Evolutionary conservation across 306 rosid species (phyloP).

Genomic region (Medicago lupulina): DNA sequence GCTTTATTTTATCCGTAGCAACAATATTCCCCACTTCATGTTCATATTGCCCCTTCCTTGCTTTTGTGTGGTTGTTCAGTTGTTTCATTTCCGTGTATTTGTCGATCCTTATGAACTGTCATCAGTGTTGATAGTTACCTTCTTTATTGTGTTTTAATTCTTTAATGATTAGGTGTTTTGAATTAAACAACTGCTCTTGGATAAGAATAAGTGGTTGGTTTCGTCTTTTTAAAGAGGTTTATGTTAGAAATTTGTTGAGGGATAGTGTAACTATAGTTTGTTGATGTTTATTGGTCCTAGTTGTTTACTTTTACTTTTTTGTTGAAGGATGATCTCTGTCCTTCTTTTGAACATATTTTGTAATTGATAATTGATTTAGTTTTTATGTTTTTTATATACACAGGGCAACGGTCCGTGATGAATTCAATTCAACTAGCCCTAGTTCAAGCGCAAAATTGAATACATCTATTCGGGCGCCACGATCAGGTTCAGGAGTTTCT

Average conservation of each 20-base stretch:
- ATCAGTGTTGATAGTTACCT: constrained; percentile 1
- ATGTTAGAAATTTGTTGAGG: constrained; percentile 8
- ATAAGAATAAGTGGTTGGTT: constrained; percentile 10
- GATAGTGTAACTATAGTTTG: constrained; percentile 5
- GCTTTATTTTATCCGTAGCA: constrained; percentile 19
- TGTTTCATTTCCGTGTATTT: constrained; percentile 17
- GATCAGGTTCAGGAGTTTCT: constrained; percentile 67
- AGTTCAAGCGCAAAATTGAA: constrained; percentile 62
- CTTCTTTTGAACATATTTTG: not conserved
- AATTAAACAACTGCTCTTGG: constrained; percentile 11
- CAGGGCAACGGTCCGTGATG: constrained; percentile 75
- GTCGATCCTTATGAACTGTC: constrained; percentile 10
- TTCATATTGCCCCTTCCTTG: constrained; percentile 3
- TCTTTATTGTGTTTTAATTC: not conserved
- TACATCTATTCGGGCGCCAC: constrained; percentile 78
- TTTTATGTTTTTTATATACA: constrained; percentile 34
- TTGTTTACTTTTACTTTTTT: constrained; percentile 5
- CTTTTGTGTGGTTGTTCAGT: constrained; percentile 23
- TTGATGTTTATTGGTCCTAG: constrained; percentile 22
- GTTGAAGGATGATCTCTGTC: constrained; percentile 17
- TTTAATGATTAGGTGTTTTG: constrained; percentile 23
- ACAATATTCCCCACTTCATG: not conserved
- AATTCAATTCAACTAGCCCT: constrained; percentile 72
- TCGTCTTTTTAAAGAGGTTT: constrained; percentile 15
- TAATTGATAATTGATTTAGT: constrained; percentile 27